Conservation (phyloP, 306 rosid species). For the Cucurbita moschata region DNA sequence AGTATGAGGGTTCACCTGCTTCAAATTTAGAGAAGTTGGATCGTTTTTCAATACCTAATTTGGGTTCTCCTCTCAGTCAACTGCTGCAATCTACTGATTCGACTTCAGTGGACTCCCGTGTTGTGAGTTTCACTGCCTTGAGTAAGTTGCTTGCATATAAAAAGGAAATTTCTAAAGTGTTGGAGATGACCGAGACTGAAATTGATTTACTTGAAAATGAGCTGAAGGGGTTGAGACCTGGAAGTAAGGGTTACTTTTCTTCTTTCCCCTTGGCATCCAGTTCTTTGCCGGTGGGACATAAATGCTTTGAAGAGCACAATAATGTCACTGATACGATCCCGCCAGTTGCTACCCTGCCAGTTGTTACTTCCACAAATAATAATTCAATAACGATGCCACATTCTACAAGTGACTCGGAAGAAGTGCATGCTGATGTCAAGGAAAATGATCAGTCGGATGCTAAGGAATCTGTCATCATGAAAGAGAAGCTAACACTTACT, state of each 20-base stretch:
- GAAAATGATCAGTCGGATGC: constrained; percentile 50
- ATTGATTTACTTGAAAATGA: constrained; percentile 82
- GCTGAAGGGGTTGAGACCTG: constrained; percentile 44
- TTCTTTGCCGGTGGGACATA: constrained; percentile 26
- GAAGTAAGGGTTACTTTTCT: constrained; percentile 15
- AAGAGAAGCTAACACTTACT: neutral
- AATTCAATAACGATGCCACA: constrained; percentile 20
- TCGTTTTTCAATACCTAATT: constrained; percentile 26
- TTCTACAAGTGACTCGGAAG: constrained; percentile 23
- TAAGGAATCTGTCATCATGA: neutral
- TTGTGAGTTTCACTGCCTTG: constrained; percentile 39
- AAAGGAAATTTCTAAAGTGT: constrained; percentile 66
- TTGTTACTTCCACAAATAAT: constrained; percentile 25
- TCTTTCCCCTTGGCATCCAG: constrained; percentile 31
- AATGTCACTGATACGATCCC: constrained; percentile 20
- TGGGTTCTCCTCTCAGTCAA: constrained; percentile 48
- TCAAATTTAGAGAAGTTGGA: constrained; percentile 62
- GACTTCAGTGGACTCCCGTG: constrained; percentile 33
- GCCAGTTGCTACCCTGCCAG: constrained; percentile 33
- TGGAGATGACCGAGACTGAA: constrained; percentile 85
- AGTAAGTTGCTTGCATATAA: constrained; percentile 63
- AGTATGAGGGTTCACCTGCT: constrained; percentile 20
- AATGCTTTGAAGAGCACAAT: constrained; percentile 24
- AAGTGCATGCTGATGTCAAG: constrained; percentile 20
- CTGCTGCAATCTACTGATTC: constrained; percentile 52